Percentiles rank a stretch among this genome's conserved stretches.
Conservation (phyloP, 208 protist species). For the Strigomonas galati region DNA sequence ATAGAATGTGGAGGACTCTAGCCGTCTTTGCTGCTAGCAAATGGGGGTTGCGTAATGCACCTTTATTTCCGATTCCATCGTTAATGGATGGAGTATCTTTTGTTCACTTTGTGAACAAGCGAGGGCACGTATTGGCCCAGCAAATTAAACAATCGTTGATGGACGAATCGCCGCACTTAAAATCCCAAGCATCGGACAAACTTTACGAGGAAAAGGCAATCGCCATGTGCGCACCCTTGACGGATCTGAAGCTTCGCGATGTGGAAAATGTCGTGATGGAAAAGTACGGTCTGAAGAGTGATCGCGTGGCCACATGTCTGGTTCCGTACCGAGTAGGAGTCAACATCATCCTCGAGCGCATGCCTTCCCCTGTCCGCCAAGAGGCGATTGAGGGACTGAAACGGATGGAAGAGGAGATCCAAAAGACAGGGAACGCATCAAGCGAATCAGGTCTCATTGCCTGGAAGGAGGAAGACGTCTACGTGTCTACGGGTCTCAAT, state of each 20-base stretch:
- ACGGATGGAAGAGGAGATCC: conserved; percentile 35
- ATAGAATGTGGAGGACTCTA: too few relatives aligned
- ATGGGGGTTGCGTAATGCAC: background rate
- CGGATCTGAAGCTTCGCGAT: conserved; percentile 46
- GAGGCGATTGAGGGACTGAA: conserved; percentile 57
- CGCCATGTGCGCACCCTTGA: conserved; percentile 35
- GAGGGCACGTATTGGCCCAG: conserved; percentile 33
- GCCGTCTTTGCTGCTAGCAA: too few relatives aligned
- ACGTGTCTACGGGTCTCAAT: conserved; percentile 56
- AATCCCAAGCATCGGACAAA: conserved; percentile 44
- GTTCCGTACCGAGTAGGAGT: conserved; percentile 83
- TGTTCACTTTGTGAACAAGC: conserved; percentile 45
- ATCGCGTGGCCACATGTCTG: conserved; percentile 74
- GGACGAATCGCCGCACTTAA: conserved; percentile 17
- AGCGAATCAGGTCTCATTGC: conserved; percentile 39
- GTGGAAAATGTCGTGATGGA: conserved; percentile 57
- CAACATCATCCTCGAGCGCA: conserved; percentile 75
- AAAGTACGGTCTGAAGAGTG: conserved; percentile 56
- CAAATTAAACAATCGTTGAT: conserved; percentile 31
- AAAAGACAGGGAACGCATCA: background rate
- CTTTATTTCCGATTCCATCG: conserved; percentile 67
- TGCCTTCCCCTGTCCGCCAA: conserved; percentile 44
- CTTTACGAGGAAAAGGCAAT: conserved; percentile 24
- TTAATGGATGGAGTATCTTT: conserved; percentile 74
- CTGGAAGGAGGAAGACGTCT: conserved; percentile 83